A percentile compares a stretch with the other conserved stretches of the same genome.
These are phyloP conservation scores for Pleurotus eryngii DNA, from an alignment of 768 basidiomycete genomes.

Conservation along the genomic window DNA sequence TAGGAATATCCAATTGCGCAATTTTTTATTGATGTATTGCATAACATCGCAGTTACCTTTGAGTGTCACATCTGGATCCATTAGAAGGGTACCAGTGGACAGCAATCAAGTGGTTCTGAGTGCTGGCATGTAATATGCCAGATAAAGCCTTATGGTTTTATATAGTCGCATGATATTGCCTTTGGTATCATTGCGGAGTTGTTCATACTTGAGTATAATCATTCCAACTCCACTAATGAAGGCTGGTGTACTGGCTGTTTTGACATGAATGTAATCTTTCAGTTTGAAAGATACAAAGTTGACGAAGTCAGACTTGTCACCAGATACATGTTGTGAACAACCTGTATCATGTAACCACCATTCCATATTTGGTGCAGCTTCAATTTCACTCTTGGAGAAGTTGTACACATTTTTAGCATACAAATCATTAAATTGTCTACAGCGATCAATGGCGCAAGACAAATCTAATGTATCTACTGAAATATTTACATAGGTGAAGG, in stretches of 20 bases:
- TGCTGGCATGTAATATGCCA: not conserved
- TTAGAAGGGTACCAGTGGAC: not conserved
- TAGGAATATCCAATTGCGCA: not conserved
- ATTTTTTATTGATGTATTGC: not conserved
- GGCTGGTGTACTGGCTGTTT: not conserved
- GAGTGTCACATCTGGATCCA: not conserved
- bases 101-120: not conserved
- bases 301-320: constrained; percentile 13
- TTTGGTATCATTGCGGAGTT: not conserved
- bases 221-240: not conserved
- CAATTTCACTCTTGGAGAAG: too few species aligned
- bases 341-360: not conserved
- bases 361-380: not conserved
- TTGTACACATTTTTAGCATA: too few species aligned
- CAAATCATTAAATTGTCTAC: too few species aligned
- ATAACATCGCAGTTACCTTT: not conserved
- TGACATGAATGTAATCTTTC: not conserved
- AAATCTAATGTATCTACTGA: too few species aligned
- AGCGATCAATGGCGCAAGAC: too few species aligned
- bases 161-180: not conserved
- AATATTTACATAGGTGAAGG: too few species aligned
- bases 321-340: not conserved
- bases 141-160: not conserved
- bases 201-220: not conserved
- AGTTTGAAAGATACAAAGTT: not conserved